phyloP scores from a whole-genome alignment of 305 asterid genomes.

The Caryopteris hybrid region DNA sequence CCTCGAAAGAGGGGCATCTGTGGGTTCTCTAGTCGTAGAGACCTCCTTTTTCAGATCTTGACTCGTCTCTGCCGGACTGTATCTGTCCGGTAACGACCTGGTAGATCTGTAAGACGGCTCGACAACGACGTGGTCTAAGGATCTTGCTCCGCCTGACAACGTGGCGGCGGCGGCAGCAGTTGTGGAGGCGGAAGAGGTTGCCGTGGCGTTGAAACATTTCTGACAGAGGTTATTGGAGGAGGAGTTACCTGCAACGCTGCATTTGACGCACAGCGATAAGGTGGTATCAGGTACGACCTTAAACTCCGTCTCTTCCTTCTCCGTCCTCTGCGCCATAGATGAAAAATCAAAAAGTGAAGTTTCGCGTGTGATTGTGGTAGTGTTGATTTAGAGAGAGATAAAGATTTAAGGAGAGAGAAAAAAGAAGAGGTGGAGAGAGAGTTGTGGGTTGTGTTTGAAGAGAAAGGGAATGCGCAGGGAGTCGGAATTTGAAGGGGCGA shows the following conservation, averaged over 20 bases:
- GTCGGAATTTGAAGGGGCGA: constrained; percentile 30
- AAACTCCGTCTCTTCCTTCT: constrained; percentile 76
- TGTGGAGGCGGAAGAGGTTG: constrained; percentile 23
- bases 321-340: constrained; percentile 84
- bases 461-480: background rate
- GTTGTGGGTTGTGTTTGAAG: constrained; percentile 11
- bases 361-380: background rate
- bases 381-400: constrained; percentile 11
- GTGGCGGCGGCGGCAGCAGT: constrained; percentile 14
- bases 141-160: constrained; percentile 23
- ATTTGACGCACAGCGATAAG: constrained; percentile 53
- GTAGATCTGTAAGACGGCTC: constrained; percentile 47
- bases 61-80: constrained; percentile 23
- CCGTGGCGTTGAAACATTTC: constrained; percentile 45
- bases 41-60: constrained; percentile 41
- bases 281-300: constrained; percentile 69
- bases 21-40: background rate
- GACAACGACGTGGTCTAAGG: constrained; percentile 23
- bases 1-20: constrained; percentile 22
- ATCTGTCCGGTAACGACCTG: constrained; percentile 33
- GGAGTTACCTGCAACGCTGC: constrained; percentile 60
- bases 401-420: background rate
- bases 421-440: background rate
- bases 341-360: background rate
- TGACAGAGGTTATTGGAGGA: constrained; percentile 52